Evolutionary conservation across 139 green algal genomes (phyloP).

Genomic region (Pseudopediastrum boryanum): DNA sequence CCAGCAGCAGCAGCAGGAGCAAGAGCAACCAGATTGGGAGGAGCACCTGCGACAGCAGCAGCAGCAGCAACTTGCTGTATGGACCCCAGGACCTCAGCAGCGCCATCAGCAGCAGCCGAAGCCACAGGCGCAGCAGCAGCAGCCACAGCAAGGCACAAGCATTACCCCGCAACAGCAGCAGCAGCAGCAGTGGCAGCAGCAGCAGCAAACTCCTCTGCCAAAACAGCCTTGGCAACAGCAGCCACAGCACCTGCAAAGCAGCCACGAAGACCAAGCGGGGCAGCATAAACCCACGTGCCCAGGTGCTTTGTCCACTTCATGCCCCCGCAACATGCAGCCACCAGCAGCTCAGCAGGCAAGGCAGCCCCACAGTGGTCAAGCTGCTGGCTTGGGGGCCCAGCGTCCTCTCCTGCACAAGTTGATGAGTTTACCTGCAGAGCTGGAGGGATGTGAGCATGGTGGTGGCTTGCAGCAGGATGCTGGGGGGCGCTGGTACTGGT

Average conservation of each 20-base stretch:
- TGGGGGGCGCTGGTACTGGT: slow-evolving; percentile 51
- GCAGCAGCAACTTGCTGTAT: slow-evolving; percentile 3
- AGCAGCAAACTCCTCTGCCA: neutral
- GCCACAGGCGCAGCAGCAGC: no score
- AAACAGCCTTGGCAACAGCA: neutral
- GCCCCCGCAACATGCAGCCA: neutral
- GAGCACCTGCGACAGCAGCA: neutral
- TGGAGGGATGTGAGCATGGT: neutral
- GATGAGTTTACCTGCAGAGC: no score
- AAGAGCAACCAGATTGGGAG: neutral
- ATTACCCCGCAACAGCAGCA: no score
- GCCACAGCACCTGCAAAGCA: neutral
- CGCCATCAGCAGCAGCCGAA: no score
- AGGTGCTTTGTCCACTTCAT: neutral
- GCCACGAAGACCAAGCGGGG: neutral
- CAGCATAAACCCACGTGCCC: neutral
- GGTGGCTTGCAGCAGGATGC: neutral
- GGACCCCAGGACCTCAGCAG: no score
- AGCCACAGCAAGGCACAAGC: no score
- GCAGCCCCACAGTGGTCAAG: no score
- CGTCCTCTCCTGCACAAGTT: slow-evolving; percentile 1
- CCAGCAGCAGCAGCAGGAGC: neutral
- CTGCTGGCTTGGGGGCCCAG: no score
- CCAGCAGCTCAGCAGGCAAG: no score
- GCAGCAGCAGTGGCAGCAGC: neutral